These are phyloP conservation scores for Sphenostylis stenocarpa DNA, from an alignment of 306 rosid species.

Conservation along the genomic window DNA sequence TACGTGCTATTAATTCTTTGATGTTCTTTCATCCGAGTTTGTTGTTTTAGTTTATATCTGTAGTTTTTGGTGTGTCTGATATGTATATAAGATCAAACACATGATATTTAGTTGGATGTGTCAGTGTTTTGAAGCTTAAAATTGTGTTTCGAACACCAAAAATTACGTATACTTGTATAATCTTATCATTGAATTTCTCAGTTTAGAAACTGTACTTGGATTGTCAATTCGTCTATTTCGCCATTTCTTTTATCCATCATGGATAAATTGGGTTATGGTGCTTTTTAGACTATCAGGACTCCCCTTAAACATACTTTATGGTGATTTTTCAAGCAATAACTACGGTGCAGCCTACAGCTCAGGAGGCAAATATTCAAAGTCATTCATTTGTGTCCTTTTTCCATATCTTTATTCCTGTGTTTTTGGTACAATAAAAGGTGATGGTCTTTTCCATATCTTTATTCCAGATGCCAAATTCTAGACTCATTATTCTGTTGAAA, in stretches of 20 bases:
- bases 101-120: neutral
- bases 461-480: conserved; percentile 12
- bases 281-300: neutral
- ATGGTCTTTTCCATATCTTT: neutral
- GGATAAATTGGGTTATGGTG: conserved; percentile 6
- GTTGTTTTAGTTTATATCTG: neutral
- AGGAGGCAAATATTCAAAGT: neutral
- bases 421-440: neutral
- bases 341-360: neutral
- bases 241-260: conserved; percentile 12
- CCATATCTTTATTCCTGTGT: neutral
- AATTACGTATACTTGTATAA: neutral
- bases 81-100: neutral
- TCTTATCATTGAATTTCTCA: conserved; percentile 12
- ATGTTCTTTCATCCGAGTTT: neutral
- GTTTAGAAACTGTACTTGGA: neutral
- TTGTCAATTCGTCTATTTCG: neutral
- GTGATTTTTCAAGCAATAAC: conserved; percentile 18
- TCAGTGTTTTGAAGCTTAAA: conserved; percentile 14
- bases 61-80: neutral
- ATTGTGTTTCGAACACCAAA: neutral
- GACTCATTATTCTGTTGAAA: neutral
- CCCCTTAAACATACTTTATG: neutral
- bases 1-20: conserved; percentile 5
- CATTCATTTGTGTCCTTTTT: neutral